phyloP scores from a whole-genome alignment of 192 early-diverging fungal species.

The Podila horticola region DNA sequence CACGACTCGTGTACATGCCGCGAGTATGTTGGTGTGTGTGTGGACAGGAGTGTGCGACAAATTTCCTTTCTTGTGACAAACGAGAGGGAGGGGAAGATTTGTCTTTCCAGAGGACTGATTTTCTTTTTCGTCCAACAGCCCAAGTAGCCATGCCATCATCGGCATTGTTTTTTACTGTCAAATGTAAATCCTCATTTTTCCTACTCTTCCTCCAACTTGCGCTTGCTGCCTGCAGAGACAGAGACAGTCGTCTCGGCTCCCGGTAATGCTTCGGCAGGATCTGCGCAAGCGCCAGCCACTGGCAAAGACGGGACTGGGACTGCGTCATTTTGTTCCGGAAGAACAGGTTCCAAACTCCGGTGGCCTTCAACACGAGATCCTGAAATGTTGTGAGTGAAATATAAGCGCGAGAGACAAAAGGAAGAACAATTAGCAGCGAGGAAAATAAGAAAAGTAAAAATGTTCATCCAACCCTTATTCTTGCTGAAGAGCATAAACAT shows the following conservation, averaged over 20 bases:
- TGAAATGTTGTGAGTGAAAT: neutral
- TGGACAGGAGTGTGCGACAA: no score
- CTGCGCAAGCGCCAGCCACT: neutral
- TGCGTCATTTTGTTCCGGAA: neutral
- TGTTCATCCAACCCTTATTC: no score
- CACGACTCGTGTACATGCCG: no score
- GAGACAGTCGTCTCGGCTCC: neutral
- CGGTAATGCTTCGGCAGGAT: neutral
- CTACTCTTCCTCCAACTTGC: neutral
- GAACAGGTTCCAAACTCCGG: neutral
- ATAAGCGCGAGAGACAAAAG: neutral
- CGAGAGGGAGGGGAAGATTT: no score
- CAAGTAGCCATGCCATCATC: no score
- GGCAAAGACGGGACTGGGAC: neutral
- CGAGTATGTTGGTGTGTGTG: no score
- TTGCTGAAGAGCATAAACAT: no score
- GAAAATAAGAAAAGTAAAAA: no score
- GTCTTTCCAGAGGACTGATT: no score
- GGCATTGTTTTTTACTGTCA: neutral
- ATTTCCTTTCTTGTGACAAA: no score
- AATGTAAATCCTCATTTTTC: neutral
- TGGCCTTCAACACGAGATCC: no score
- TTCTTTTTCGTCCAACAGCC: no score
- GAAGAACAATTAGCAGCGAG: neutral
- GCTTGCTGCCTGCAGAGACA: neutral